Conservation (phyloP, 768 basidiomycete genomes). For the Hysterangium stoloniferum region DNA sequence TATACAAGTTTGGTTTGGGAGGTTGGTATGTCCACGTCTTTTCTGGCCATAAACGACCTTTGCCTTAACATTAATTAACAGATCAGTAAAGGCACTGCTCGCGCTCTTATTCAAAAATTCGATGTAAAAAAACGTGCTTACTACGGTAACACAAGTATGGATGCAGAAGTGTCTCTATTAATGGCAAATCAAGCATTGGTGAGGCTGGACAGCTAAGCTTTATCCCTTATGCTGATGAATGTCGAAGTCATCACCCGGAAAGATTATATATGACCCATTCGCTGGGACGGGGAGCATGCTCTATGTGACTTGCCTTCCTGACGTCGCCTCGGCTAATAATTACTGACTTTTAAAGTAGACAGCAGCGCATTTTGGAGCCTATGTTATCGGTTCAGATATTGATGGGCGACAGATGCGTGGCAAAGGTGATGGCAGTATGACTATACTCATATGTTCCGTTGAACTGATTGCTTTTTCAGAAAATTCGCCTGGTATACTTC, state of each 20-base stretch:
- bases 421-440: constrained; percentile 46
- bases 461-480: constrained; percentile 20
- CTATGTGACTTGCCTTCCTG: constrained; percentile 45
- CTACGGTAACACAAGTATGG: constrained; percentile 98
- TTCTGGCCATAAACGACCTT: background rate
- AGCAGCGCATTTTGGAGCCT: constrained; percentile 78
- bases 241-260: constrained; percentile 74
- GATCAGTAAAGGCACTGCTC: constrained; percentile 60
- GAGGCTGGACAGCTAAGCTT: constrained; percentile 12
- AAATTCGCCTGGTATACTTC: constrained; percentile 59
- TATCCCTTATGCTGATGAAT: constrained; percentile 1
- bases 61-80: constrained; percentile 18
- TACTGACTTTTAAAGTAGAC: constrained; percentile 41
- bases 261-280: constrained; percentile 92
- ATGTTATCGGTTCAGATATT: constrained; percentile 88
- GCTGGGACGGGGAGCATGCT: constrained; percentile 89
- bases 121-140: constrained; percentile 86
- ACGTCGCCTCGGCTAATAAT: background rate
- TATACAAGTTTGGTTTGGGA: constrained; percentile 71
- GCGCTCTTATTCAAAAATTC: constrained; percentile 59
- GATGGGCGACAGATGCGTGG: constrained; percentile 97
- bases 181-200: constrained; percentile 97
- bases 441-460: constrained; percentile 1
- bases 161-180: constrained; percentile 86
- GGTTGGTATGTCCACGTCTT: constrained; percentile 55